Conservation (phyloP, 2,329 filamentous ascomycete species). For the Xylariaceae sp. region DNA sequence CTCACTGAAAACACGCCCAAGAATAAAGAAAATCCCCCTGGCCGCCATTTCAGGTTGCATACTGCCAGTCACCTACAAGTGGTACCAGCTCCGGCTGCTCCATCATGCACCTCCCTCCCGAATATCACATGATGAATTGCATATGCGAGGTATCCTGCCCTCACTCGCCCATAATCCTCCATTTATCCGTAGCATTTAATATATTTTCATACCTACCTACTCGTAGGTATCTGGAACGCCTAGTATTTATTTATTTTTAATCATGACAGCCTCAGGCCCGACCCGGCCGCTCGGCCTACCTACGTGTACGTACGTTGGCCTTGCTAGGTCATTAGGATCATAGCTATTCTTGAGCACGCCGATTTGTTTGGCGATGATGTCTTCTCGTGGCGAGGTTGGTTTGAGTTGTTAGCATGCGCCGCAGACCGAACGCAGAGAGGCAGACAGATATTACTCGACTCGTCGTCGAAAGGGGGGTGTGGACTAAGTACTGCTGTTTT, state of each 20-base stretch:
- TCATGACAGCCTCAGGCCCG: too few species aligned
- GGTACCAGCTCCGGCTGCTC: neutral
- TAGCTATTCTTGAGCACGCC: neutral
- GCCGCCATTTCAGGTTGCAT: too few species aligned
- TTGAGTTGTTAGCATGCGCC: slow-evolving; percentile 12
- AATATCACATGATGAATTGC: slow-evolving; percentile 18
- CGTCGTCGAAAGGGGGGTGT: neutral
- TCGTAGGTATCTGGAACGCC: neutral
- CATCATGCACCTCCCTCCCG: neutral
- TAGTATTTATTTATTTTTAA: neutral
- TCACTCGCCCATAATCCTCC: neutral
- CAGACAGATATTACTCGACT: too few species aligned
- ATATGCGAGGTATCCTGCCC: slow-evolving; percentile 12
- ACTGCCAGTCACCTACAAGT: too few species aligned
- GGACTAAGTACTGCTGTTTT: neutral
- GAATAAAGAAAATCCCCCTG: too few species aligned
- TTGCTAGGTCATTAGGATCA: neutral
- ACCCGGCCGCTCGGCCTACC: too few species aligned
- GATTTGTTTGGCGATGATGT: neutral
- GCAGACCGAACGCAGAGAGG: neutral
- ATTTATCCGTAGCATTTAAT: neutral
- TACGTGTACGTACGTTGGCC: slow-evolving; percentile 3
- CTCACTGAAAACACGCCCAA: too few species aligned
- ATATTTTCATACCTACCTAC: neutral
- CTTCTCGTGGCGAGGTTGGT: neutral